A percentile compares a stretch with the other conserved stretches of the same genome.
Evolutionary conservation across 2,329 filamentous ascomycete species (phyloP).

Genomic region (Thielaviopsis populi): DNA sequence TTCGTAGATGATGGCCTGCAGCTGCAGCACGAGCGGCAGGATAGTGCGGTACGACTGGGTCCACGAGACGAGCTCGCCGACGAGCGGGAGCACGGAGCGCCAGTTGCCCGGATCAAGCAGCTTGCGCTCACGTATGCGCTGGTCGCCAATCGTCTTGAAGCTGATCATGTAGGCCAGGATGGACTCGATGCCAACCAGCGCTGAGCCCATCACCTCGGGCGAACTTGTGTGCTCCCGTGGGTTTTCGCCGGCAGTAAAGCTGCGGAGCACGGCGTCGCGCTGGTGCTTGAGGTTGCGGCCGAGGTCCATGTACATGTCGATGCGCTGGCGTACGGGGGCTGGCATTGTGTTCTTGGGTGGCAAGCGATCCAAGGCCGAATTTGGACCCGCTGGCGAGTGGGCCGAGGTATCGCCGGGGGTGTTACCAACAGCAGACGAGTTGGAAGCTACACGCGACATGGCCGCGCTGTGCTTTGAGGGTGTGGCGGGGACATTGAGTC

Average conservation of each 20-base stretch:
- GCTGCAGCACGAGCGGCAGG: constrained; percentile 29
- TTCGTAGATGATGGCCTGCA: constrained; percentile 32
- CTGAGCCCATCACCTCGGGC: constrained; percentile 27
- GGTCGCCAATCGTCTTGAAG: constrained; percentile 35
- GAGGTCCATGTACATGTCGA: constrained; percentile 24
- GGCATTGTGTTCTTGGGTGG: background rate
- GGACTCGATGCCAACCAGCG: constrained; percentile 34
- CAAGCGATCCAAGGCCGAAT: background rate
- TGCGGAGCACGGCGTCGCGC: constrained; percentile 31
- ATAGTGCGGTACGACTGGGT: constrained; percentile 27
- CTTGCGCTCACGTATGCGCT: constrained; percentile 30
- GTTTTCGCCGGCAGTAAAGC: constrained; percentile 20
- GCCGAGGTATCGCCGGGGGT: background rate
- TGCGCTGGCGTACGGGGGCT: constrained; percentile 18
- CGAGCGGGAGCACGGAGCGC: constrained; percentile 32
- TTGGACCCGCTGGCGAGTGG: constrained; percentile 7
- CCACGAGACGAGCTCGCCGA: constrained; percentile 27
- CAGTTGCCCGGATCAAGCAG: constrained; percentile 29
- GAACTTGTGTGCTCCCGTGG: background rate
- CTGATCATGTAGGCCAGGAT: constrained; percentile 38
- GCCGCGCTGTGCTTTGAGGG: constrained; percentile 9
- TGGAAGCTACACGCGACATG: constrained; percentile 14
- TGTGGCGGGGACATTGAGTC: constrained; percentile 12
- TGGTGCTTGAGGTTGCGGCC: constrained; percentile 40
- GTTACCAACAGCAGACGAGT: constrained; percentile 9